Base-by-base conservation (phyloP, 805 yeast species). In the Tanozyma kutaoensis region DNA sequence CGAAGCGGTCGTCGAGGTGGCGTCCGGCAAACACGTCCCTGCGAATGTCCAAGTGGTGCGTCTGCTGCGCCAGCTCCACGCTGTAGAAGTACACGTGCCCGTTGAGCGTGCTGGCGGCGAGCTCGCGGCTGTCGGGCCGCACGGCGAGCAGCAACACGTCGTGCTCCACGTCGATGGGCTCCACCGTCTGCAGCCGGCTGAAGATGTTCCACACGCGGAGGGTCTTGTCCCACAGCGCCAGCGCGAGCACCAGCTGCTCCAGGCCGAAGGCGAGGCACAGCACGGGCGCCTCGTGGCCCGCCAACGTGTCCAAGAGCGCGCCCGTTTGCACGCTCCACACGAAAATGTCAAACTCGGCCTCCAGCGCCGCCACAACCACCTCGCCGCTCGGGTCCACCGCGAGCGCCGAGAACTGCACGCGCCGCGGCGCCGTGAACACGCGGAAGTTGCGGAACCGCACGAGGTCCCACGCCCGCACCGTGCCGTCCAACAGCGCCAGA, bases 381-480 rank as follows among this genome's bases (percentile, higher is more conserved):
- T 91, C 98, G 18, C 97, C 98, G 44, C 93, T 78, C 16, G 97
- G 95, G 50, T 91, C 98, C 23, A 85, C 94, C 0, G 97, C 97
- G 33, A 91, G 55, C 28, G 84, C 71, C 27, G 74, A 76, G 52
- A 88, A 91, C 46, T 85, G 95, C 15, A 86, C 61, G 41, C 97
- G 66, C 37, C 76, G 76, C 3, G 95, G 73, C 0, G 96, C 91
- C 0, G 97, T 85, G 48, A 88, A 86, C 0, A 95, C 84, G 40
- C 97, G 68, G 61, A 91, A 91, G 46, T 91, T 91, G 48, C 98
- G 72, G 50, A 78, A 91, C 41, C 98, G 66, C 20, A 86, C 67
- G 35, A 91, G 60, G 61, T 91, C 98, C 94, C 95, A 91, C 0
- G 98, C 98, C 41, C 96, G 68, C 8, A 91, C 85, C 0, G 98